Evolutionary conservation across 2,329 filamentous ascomycete genomes (phyloP), one percentile per base, ranked within the genome.

Genomic region (Raffaelea ambrosiae): DNA sequence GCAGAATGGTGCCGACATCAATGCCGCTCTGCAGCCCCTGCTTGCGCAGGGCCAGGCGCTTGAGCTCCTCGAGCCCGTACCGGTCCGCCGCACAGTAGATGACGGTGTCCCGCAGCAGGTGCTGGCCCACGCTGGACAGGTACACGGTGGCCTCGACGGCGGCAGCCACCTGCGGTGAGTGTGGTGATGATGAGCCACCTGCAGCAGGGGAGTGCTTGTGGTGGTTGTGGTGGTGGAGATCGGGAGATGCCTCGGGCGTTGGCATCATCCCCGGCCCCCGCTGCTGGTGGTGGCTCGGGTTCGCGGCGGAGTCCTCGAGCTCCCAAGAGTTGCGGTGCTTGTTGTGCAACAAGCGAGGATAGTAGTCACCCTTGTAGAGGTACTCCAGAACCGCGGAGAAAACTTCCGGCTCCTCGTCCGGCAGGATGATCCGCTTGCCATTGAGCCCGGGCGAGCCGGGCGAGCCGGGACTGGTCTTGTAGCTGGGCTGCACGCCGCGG

Each of bases 331-430:
- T 84, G 63, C 81, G 84, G 66, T 83, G 83, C 76, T 86, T 88
- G 78, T 87, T 86, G 67, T 88, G 87, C 58, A 95, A 63, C 71
- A 96, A 76, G 66, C 88, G 86, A 48, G 90, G 90, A 67, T 86
- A 93, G 72, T 95, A 95, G 76, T 95, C 89, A 57, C 87, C 88
- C 74, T 94, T 95, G 83, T 96, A 96, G 57, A 96, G 81, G 67
- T 90, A 96, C 73, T 96, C 90, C 71, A 96, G 88, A 61, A 96
- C 76, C 61, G 86, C 90, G 65, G 88, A 94, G 69, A 96, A 87
- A 66, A 94, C 79, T 74, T 95, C 89, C 58, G 90, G 88, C 73
- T 95, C 88, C 76, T 86, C 84, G 61, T 79, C 73, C 55, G 73
- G 74, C 61, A 78, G 85, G 73, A 74, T 86, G 73, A 79, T 84